A percentile compares a stretch with the other conserved stretches of the same genome.
Evolutionary conservation across 345 rosid species (phyloP).

Genomic region (Cardiospermum halicacabum): DNA sequence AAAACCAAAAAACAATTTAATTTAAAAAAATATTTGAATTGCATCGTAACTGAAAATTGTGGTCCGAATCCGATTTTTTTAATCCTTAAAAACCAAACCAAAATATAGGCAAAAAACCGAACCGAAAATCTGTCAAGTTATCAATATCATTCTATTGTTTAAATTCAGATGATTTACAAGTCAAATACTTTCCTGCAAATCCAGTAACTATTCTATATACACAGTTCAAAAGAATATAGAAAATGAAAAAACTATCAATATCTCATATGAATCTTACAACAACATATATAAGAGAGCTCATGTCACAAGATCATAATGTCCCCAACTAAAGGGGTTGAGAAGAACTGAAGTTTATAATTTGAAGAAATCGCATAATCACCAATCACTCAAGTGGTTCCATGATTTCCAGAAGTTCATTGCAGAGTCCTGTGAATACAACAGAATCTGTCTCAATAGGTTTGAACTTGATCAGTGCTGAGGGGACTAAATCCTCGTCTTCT

Average conservation of each 20-base stretch:
- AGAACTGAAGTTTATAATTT: not conserved
- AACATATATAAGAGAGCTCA: not conserved
- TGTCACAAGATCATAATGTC: not conserved
- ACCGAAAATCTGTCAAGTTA: no score
- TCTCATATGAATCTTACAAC: not conserved
- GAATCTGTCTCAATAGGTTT: constrained; percentile 65
- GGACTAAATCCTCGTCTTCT: constrained; percentile 80
- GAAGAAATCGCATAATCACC: constrained; percentile 10
- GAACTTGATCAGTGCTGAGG: constrained; percentile 81
- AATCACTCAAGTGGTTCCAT: constrained; percentile 43
- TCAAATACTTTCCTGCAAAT: not conserved
- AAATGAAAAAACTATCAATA: not conserved
- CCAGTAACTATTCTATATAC: not conserved
- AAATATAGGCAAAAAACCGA: not conserved
- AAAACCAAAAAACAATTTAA: no score
- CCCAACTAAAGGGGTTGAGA: not conserved
- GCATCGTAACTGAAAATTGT: no score
- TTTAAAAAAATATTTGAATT: no score
- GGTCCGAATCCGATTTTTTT: no score
- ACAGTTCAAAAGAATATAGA: not conserved
- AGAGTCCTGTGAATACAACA: constrained; percentile 64
- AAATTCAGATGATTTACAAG: not conserved
- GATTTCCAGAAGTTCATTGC: constrained; percentile 59
- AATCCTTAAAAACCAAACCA: not conserved
- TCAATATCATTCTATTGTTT: not conserved